Evolutionary conservation across 1,284 basidiomycete genomes (phyloP).

Genomic region (Malassezia globosa): DNA sequence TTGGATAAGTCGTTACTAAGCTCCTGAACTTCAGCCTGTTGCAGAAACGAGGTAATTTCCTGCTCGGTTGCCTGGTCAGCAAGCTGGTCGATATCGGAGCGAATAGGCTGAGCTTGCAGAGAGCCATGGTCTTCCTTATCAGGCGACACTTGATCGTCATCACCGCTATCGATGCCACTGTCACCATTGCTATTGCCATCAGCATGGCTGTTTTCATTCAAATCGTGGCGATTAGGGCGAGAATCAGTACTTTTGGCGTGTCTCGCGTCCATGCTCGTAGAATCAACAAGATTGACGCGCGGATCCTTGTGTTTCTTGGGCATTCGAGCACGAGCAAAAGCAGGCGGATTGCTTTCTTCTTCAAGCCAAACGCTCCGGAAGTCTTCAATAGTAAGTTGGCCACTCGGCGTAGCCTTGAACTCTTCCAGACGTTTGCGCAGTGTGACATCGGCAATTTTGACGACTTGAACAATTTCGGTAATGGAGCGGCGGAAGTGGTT

Average conservation of each 20-base stretch:
- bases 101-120: not conserved
- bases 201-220: slow-evolving; percentile 28
- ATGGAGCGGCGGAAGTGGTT: slow-evolving; percentile 87
- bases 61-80: slow-evolving; percentile 35
- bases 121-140: not conserved
- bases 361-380: slow-evolving; percentile 85
- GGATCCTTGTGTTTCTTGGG: slow-evolving; percentile 55
- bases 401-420: slow-evolving; percentile 80
- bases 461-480: slow-evolving; percentile 83
- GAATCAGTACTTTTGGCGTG: slow-evolving; percentile 19
- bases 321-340: slow-evolving; percentile 58
- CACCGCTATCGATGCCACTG: not conserved
- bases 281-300: slow-evolving; percentile 26
- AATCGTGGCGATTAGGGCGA: slow-evolving; percentile 1
- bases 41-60: slow-evolving; percentile 32
- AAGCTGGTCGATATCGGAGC: slow-evolving; percentile 22
- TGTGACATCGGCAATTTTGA: slow-evolving; percentile 92
- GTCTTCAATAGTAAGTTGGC: slow-evolving; percentile 73
- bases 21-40: slow-evolving; percentile 27
- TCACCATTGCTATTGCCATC: slow-evolving; percentile 42
- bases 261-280: slow-evolving; percentile 29
- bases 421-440: slow-evolving; percentile 88
- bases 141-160: slow-evolving; percentile 2
- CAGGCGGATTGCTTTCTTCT: slow-evolving; percentile 79
- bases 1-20: slow-evolving; percentile 29